Evolutionary conservation across 1,284 basidiomycete genomes (phyloP), one percentile per base, ranked within the genome.

Genomic region (Ceratorhiza oryzae-sativae): DNA sequence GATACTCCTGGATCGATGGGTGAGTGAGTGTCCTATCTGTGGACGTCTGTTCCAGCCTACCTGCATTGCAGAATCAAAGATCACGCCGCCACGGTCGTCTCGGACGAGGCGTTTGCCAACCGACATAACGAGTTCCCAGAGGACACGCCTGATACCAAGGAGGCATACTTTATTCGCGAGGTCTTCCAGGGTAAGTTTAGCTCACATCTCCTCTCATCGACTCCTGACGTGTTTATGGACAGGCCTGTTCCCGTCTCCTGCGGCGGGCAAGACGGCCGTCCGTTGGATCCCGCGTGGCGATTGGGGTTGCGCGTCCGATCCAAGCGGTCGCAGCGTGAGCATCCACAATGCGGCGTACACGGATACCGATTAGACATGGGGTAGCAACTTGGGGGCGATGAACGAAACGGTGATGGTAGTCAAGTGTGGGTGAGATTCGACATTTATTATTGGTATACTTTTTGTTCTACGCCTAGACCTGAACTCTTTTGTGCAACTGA

Each of bases 1-100:
- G 97, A 32, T 99, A 99, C 83, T 97, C 94, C 55, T 99, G 97
- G 97, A 99, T 99, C 79, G 97, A 99, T 79, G 95, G 96, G 88
- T 92, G 79, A 59, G 85, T 77, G 15, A 36, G 23, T 51, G 46
- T 34, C 32, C 20, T 55, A 51, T 51, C 67, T 15, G 5, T 3
- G 59, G 53, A 34, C 32, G 45, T 48, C 25, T 9, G 10, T 48
- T 10, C 48, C 30, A 32, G 13, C 36, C 58, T 42, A 56, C 42
- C 42, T 71, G 10, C 48, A 15, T 59, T 73, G 61, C 76, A 93
- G 93, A 60, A 94, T 99, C 76, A 99, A 99, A 84, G 91, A 91
- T 68, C 88, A 98, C 78, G 92, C 97, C 6, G 90, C 86, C 48
- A 77, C 84, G 4, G 80, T 84, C 60, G 87, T 99, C 63, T 89